A percentile compares a stretch with the other conserved stretches of the same genome.
Conservation (phyloP, 108 stramenopile genomes). For the Discostella stelligeroides region DNA sequence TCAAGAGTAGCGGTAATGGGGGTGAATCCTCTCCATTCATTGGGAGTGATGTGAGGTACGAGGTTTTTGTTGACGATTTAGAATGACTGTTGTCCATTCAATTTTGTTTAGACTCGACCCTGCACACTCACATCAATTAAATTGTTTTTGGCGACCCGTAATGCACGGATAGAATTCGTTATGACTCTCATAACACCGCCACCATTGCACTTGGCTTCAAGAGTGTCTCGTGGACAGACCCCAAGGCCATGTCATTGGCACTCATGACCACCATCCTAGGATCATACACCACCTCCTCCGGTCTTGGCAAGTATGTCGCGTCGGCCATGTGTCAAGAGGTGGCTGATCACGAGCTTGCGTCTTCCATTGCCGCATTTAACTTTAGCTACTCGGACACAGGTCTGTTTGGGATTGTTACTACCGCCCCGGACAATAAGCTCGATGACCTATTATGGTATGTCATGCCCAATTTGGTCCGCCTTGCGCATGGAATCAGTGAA, state of each 20-base stretch:
- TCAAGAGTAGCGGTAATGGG: slow-evolving; percentile 52
- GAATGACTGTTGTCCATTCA: not conserved
- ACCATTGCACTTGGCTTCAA: slow-evolving; percentile 96
- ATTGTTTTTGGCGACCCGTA: not conserved
- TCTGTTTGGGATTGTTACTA: slow-evolving; percentile 95
- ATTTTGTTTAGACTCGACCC: not conserved
- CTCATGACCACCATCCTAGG: slow-evolving; percentile 96
- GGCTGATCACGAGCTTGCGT: slow-evolving; percentile 85
- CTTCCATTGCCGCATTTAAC: slow-evolving; percentile 94
- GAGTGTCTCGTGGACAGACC: slow-evolving; percentile 95
- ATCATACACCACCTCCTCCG: slow-evolving; percentile 88
- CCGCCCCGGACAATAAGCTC: slow-evolving; percentile 92
- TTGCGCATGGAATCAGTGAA: slow-evolving; percentile 89
- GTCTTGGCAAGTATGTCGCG: slow-evolving; percentile 88
- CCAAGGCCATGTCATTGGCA: slow-evolving; percentile 96
- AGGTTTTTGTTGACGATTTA: slow-evolving; percentile 1
- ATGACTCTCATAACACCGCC: slow-evolving; percentile 87
- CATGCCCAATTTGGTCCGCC: slow-evolving; percentile 90
- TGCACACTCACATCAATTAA: not conserved
- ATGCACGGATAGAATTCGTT: slow-evolving; percentile 60
- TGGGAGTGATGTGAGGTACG: slow-evolving; percentile 90
- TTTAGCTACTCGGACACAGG: slow-evolving; percentile 99
- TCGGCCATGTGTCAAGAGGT: slow-evolving; percentile 92
- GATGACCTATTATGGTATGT: slow-evolving; percentile 93
- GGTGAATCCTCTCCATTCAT: slow-evolving; percentile 92